phyloP scores from a whole-genome alignment of 768 basidiomycete genomes.

The Suillus luteus region DNA sequence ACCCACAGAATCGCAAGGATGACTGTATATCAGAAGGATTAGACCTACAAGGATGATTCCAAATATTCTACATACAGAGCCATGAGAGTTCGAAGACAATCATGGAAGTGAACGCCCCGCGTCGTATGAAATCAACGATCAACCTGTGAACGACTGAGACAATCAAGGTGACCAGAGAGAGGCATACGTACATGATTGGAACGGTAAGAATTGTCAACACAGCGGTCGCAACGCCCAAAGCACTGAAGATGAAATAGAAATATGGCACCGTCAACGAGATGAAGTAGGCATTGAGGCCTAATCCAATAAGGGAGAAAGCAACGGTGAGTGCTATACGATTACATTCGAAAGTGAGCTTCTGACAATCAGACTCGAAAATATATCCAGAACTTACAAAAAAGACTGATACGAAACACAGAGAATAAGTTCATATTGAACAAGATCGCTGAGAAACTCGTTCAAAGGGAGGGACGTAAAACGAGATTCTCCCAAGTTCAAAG shows the following conservation, averaged over 20 bases:
- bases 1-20: slow-evolving; percentile 44
- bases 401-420: slow-evolving; percentile 19
- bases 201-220: slow-evolving; percentile 33
- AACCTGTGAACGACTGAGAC: slow-evolving; percentile 29
- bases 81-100: slow-evolving; percentile 39
- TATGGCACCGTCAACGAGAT: slow-evolving; percentile 22
- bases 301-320: slow-evolving; percentile 33
- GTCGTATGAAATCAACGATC: slow-evolving; percentile 36
- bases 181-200: slow-evolving; percentile 27
- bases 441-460: neutral
- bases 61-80: slow-evolving; percentile 33
- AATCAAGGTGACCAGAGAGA: neutral
- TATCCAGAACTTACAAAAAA: slow-evolving; percentile 23
- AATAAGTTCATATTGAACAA: slow-evolving; percentile 12
- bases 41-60: neutral
- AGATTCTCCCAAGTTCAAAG: neutral
- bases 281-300: slow-evolving; percentile 33
- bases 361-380: neutral
- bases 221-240: slow-evolving; percentile 32
- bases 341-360: slow-evolving; percentile 10
- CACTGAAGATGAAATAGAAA: slow-evolving; percentile 25
- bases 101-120: slow-evolving; percentile 42
- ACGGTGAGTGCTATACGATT: slow-evolving; percentile 16
- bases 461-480: neutral
- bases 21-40: slow-evolving; percentile 18